These are phyloP conservation scores for Neofusicoccum parvum DNA, from an alignment of 2,329 filamentous ascomycete species.

Conservation along the genomic window DNA sequence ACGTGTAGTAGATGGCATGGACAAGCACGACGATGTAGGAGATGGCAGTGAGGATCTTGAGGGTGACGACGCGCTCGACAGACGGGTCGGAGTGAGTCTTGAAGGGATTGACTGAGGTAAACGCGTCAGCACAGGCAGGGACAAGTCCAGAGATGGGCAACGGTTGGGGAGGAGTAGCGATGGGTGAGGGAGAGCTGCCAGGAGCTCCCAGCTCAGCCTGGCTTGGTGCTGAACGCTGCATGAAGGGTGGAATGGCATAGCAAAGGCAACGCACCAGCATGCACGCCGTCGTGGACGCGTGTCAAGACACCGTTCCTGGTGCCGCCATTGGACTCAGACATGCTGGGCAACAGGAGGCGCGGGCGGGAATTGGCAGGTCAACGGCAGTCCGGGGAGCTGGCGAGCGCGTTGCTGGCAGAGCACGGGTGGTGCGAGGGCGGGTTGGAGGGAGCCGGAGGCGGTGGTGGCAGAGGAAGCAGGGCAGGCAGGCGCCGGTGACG, in stretches of 20 bases:
- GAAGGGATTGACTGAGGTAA: slow-evolving; percentile 71
- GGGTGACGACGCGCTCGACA: slow-evolving; percentile 63
- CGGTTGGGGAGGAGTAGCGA: too few species aligned
- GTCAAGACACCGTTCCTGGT: slow-evolving; percentile 11
- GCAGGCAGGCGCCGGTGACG: neutral
- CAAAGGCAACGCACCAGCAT: slow-evolving; percentile 10
- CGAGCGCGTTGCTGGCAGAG: neutral
- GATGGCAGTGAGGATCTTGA: slow-evolving; percentile 74
- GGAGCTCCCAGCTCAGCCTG: neutral
- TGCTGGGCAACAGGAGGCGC: neutral
- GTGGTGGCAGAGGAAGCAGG: neutral
- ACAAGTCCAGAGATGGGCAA: neutral
- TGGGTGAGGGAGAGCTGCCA: neutral
- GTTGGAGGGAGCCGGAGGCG: neutral
- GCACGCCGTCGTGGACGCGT: slow-evolving; percentile 21
- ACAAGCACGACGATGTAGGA: slow-evolving; percentile 76
- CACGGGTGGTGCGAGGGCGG: neutral
- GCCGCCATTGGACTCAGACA: slow-evolving; percentile 21
- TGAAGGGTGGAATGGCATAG: neutral
- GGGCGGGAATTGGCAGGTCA: neutral
- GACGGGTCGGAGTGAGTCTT: slow-evolving; percentile 68
- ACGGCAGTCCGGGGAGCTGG: neutral
- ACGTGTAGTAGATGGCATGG: slow-evolving; percentile 73
- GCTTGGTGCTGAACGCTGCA: neutral
- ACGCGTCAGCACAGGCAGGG: neutral